Conservation (phyloP, 768 basidiomycete genomes). For the Dacryopinax spathularia region DNA sequence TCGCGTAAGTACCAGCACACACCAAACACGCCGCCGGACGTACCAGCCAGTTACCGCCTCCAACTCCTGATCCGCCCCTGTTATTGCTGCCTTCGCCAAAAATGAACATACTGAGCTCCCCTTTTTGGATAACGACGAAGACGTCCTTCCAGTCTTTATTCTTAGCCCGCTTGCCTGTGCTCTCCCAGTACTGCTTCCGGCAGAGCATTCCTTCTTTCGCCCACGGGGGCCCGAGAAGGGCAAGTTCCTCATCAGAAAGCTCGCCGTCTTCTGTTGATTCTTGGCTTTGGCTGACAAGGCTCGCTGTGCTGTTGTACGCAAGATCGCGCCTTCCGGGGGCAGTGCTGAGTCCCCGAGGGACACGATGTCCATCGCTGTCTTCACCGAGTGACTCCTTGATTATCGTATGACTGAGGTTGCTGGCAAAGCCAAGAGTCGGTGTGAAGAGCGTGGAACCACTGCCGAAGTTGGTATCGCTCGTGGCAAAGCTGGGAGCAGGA, state of each 20-base stretch:
- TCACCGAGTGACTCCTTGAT: conserved; percentile 91
- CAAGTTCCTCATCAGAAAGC: conserved; percentile 89
- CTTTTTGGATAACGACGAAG: conserved; percentile 90
- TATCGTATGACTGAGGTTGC: conserved; percentile 88
- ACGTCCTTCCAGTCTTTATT: conserved; percentile 88
- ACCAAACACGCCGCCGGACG: conserved; percentile 26
- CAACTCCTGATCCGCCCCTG: conserved; percentile 47
- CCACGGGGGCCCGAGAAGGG: conserved; percentile 91
- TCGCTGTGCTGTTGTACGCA: conserved; percentile 47
- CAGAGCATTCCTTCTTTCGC: conserved; percentile 96
- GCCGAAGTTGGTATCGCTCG: conserved; percentile 18
- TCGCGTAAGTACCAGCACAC: background rate
- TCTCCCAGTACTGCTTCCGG: conserved; percentile 90
- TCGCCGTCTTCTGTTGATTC: conserved; percentile 14
- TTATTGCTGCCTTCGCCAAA: conserved; percentile 52
- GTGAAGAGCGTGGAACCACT: conserved; percentile 49
- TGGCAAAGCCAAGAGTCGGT: conserved; percentile 89
- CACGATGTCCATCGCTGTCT: conserved; percentile 31
- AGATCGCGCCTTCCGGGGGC: background rate
- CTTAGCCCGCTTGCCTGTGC: conserved; percentile 64
- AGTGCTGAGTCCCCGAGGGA: background rate
- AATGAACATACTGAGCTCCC: conserved; percentile 88
- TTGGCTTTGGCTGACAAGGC: conserved; percentile 34
- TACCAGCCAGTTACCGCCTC: conserved; percentile 97
- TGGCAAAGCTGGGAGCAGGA: conserved; percentile 87